Evolutionary conservation across 2,329 filamentous ascomycete species (phyloP).

Genomic region (Colletotrichum phormii): DNA sequence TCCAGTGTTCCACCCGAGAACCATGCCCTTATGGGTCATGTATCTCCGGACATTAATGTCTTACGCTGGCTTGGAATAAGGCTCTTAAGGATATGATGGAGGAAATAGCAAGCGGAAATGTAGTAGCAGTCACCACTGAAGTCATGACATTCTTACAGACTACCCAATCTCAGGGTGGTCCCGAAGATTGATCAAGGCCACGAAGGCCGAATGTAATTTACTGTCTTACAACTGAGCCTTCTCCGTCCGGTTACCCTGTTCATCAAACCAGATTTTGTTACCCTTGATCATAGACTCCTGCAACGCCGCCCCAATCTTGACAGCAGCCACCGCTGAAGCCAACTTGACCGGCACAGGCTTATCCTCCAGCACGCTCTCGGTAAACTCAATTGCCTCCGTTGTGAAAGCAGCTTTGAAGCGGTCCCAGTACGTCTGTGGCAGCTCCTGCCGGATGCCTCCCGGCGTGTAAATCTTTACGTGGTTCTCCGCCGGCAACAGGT

Average conservation of each 20-base stretch:
- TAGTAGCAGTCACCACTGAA: neutral
- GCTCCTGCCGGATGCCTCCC: slow-evolving; percentile 66
- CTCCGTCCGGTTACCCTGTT: slow-evolving; percentile 42
- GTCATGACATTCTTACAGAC: too few species aligned
- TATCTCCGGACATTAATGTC: too few species aligned
- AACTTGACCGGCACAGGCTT: slow-evolving; percentile 67
- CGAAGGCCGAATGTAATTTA: neutral
- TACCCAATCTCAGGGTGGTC: too few species aligned
- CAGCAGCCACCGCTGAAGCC: slow-evolving; percentile 66
- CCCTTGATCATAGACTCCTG: slow-evolving; percentile 67
- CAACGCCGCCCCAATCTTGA: slow-evolving; percentile 70
- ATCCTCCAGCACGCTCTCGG: slow-evolving; percentile 67
- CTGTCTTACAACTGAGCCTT: slow-evolving; percentile 21
- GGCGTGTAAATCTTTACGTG: slow-evolving; percentile 67
- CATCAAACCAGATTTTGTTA: slow-evolving; percentile 69
- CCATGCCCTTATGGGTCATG: too few species aligned
- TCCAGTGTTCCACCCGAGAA: too few species aligned
- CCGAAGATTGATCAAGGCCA: neutral
- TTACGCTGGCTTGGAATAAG: too few species aligned
- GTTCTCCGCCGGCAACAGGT: slow-evolving; percentile 66
- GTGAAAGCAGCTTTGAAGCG: slow-evolving; percentile 73
- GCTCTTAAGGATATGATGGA: too few species aligned
- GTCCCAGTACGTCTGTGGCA: slow-evolving; percentile 72
- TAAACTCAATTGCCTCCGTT: slow-evolving; percentile 73
- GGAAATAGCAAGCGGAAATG: neutral